A percentile compares a stretch with the other conserved stretches of the same genome.
Conservation (phyloP, 768 basidiomycete species). For the Trametes sanguinea region DNA sequence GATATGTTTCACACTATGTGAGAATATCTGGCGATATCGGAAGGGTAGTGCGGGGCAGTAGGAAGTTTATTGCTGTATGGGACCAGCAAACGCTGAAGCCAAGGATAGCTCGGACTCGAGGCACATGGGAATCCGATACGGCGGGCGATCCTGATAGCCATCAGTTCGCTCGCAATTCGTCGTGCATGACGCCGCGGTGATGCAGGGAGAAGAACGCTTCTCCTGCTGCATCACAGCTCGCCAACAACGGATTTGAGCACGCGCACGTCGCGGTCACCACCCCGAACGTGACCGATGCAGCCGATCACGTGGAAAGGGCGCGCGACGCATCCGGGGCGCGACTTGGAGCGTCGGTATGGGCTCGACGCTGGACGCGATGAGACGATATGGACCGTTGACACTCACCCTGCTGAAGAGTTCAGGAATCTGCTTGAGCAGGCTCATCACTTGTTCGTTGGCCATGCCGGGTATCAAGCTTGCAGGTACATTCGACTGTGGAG, state of each 20-base stretch:
- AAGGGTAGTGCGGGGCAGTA: too few species aligned
- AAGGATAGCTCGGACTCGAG: conserved; percentile 3
- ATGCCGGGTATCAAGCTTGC: conserved; percentile 30
- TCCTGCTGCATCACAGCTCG: not conserved
- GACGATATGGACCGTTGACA: conserved; percentile 8
- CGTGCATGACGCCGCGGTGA: not conserved
- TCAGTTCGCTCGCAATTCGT: not conserved
- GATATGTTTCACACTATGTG: not conserved
- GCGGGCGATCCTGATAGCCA: conserved; percentile 1
- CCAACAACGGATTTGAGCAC: conserved; percentile 7
- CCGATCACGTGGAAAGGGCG: conserved; percentile 28
- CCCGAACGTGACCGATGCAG: conserved; percentile 27
- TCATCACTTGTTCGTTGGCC: conserved; percentile 60
- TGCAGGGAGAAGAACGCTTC: conserved; percentile 4
- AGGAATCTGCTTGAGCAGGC: conserved; percentile 57
- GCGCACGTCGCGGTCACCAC: conserved; percentile 21
- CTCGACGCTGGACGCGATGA: conserved; percentile 5
- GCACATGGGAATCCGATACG: not conserved
- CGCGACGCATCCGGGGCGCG: conserved; percentile 17
- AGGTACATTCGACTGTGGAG: conserved; percentile 2
- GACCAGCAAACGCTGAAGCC: conserved; percentile 1
- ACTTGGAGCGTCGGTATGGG: not conserved
- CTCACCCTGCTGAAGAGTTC: conserved; percentile 53
- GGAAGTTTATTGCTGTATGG: not conserved
- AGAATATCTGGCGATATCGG: too few species aligned